A percentile compares a stretch with the other conserved stretches of the same genome.
phyloP scores from a whole-genome alignment of 345 rosid species.

The Euphorbia lathyris region DNA sequence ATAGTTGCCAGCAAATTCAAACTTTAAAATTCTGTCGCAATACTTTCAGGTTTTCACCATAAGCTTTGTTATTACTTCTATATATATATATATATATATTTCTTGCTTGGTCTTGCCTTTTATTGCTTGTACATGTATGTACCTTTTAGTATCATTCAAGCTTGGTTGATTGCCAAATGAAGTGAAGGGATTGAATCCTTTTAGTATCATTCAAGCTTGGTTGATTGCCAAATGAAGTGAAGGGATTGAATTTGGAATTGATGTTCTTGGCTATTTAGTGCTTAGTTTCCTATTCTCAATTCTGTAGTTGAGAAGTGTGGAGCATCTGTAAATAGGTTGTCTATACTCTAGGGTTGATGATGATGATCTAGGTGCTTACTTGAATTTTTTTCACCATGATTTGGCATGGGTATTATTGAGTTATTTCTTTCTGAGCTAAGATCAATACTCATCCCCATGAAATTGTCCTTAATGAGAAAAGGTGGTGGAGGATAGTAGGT shows the following conservation, averaged over 20 bases:
- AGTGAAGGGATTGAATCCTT: background rate
- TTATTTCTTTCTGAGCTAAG: background rate
- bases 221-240: background rate
- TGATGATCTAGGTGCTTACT: too few species aligned
- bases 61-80: background rate
- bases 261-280: background rate
- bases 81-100: background rate
- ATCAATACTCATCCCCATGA: background rate
- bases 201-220: background rate
- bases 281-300: too few species aligned
- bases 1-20: conserved; percentile 58
- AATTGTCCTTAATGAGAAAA: background rate
- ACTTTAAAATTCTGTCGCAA: conserved; percentile 64
- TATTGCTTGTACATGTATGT: background rate
- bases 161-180: background rate
- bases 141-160: background rate
- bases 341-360: background rate
- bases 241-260: background rate
- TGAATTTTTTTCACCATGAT: background rate
- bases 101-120: background rate
- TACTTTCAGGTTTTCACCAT: conserved; percentile 53
- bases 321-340: background rate
- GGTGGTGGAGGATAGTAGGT: background rate
- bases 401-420: background rate
- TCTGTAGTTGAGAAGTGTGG: background rate